Percentiles rank a stretch among this genome's conserved stretches.
These are phyloP conservation scores for Narthecium ossifragum DNA, from an alignment of 106 monocot species.

Conservation along the genomic window DNA sequence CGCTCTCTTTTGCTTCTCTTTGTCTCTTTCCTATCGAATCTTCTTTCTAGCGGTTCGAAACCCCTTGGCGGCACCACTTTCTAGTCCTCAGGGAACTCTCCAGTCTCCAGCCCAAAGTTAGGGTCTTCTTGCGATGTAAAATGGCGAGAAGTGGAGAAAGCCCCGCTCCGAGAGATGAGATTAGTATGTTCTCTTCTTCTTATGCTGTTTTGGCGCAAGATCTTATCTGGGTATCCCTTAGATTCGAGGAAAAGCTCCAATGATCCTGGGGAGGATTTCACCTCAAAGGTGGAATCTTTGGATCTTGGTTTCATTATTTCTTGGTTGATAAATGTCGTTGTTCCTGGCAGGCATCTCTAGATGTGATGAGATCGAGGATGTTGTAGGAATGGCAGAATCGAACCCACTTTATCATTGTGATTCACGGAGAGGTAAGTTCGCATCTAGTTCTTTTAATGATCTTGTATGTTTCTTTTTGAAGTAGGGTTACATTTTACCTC, in stretches of 20 bases:
- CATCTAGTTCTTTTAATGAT: not conserved
- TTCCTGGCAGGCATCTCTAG: not conserved
- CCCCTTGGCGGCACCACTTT: not conserved
- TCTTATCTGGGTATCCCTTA: too few relatives aligned
- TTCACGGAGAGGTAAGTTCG: not conserved
- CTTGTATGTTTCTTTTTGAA: not conserved
- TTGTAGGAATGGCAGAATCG: constrained; percentile 11
- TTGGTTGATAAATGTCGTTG: not conserved
- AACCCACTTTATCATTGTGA: not conserved
- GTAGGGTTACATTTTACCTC: not conserved
- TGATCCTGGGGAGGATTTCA: not conserved
- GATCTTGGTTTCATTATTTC: not conserved
- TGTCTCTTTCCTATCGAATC: not conserved
- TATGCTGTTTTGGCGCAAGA: not conserved
- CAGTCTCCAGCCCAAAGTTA: too few relatives aligned
- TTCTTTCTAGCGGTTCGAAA: not conserved
- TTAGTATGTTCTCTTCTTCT: not conserved
- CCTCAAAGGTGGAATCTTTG: not conserved
- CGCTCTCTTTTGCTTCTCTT: too few relatives aligned
- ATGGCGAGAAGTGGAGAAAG: not conserved
- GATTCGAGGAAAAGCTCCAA: not conserved
- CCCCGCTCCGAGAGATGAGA: not conserved
- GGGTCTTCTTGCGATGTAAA: too few relatives aligned
- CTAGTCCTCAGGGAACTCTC: not conserved
- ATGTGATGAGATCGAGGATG: not conserved